Base-by-base conservation (phyloP, 805 yeast species). In the Yueomyces sinensis region DNA sequence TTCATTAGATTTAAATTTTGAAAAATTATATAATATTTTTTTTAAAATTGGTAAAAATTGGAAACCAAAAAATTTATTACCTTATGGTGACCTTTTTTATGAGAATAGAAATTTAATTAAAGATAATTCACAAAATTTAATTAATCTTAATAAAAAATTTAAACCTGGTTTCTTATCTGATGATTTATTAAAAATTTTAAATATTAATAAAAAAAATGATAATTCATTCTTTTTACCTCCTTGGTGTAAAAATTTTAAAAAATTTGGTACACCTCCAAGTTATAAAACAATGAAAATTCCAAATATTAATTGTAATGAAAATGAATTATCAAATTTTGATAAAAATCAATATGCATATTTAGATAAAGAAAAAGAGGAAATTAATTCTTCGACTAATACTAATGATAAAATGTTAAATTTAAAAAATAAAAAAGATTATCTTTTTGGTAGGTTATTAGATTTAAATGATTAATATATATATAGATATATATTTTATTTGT, bases 191-290 rank as follows among this genome's bases (percentile, higher is more conserved):
- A 56, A 60, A 2, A 95, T 94, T 0, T 57, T 89, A 44, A 86
- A 82, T 0, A 61, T 86, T 45, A 65, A 72, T 0, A 69, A 68
- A 5, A 68, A 63, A 1, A 52, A 49, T 4, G n/a, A n/a, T n/a
- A n/a, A n/a, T n/a, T n/a, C n/a, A n/a, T n/a, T n/a, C n/a, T n/a
- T n/a, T n/a, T 66, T 76, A 5, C 84, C 86, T 2, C 95, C 95
- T 0, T 89, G 96, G 96, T 65, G 77, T 17, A 54, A 65, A 3
- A 68, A 69, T 27, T 77, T 87, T 82, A 67, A 66, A 35, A 63
- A 69, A 36, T 46, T 70, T 13, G 96, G 96, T 0, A 74, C 80
- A 19, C 95, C 97, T 0, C 95, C 95, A 0, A 67, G 84, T 15
- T 87, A 83, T 56, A 76, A 76, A 3, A 65, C 70, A 27, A 59